Evolutionary conservation across 1,284 basidiomycete genomes (phyloP).

Genomic region (Anthracocystis panici-leucophaei): DNA sequence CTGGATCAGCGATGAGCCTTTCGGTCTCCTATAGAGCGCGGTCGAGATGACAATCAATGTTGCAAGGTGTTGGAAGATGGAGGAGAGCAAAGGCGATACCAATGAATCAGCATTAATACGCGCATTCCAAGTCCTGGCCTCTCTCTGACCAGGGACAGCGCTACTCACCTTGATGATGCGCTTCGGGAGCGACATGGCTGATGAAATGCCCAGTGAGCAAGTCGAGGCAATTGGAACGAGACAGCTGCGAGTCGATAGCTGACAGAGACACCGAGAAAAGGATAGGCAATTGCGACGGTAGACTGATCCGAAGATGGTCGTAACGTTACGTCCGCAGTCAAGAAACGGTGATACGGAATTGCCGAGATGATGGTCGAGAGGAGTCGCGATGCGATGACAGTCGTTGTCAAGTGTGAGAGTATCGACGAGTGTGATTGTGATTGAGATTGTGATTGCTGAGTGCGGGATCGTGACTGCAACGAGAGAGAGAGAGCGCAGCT

Average conservation of each 20-base stretch:
- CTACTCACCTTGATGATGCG: constrained; percentile 68
- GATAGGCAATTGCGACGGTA: background rate
- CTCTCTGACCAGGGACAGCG: no score
- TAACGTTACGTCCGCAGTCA: background rate
- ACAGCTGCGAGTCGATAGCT: background rate
- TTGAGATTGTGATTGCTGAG: background rate
- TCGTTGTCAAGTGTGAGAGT: background rate
- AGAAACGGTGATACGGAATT: background rate
- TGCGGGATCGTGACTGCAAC: no score
- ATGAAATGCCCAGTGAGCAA: background rate
- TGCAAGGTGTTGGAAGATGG: no score
- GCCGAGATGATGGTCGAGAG: constrained; percentile 10
- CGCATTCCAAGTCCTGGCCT: no score
- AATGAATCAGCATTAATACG: background rate
- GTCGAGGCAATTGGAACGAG: background rate
- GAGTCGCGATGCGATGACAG: background rate
- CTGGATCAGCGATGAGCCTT: constrained; percentile 91
- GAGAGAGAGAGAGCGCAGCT: background rate
- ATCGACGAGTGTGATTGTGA: background rate
- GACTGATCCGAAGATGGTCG: background rate
- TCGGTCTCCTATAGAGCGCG: constrained; percentile 87
- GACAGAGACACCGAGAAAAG: background rate
- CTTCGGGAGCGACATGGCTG: constrained; percentile 66
- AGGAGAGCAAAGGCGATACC: no score
- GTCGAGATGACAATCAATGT: background rate